phyloP scores from a whole-genome alignment of 2,329 filamentous ascomycete genomes.

The Emergomyces pasteurianus region DNA sequence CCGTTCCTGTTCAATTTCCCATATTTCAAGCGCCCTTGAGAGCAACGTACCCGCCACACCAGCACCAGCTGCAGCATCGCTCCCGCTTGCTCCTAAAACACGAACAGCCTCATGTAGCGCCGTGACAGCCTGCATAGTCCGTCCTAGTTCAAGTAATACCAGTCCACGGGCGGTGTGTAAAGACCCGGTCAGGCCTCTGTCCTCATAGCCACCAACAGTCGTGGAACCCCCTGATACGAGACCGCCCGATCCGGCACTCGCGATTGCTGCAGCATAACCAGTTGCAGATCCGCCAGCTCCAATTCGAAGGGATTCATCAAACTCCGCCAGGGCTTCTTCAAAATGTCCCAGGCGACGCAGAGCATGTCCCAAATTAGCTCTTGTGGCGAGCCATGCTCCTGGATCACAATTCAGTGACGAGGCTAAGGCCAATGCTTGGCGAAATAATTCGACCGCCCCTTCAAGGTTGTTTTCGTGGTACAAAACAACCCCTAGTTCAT shows the following conservation, averaged over 20 bases:
- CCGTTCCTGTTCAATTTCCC: constrained; percentile 28
- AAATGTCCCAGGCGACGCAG: constrained; percentile 60
- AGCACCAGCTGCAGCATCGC: constrained; percentile 35
- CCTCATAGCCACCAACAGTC: constrained; percentile 36
- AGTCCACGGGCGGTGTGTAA: constrained; percentile 52
- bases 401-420: constrained; percentile 72
- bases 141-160: constrained; percentile 65
- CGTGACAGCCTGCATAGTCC: constrained; percentile 64
- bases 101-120: constrained; percentile 63
- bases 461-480: constrained; percentile 77
- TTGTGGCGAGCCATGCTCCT: constrained; percentile 68
- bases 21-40: constrained; percentile 34
- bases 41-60: constrained; percentile 36
- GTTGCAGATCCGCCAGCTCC: constrained; percentile 63
- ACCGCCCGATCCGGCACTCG: constrained; percentile 24
- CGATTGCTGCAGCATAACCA: constrained; percentile 57
- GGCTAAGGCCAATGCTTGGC: constrained; percentile 62
- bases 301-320: constrained; percentile 74
- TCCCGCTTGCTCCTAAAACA: constrained; percentile 33
- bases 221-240: constrained; percentile 24
- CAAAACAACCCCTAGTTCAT: constrained; percentile 91
- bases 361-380: constrained; percentile 82
- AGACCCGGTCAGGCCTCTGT: constrained; percentile 34
- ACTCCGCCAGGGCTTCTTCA: constrained; percentile 62
- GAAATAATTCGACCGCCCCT: constrained; percentile 67